phyloP scores from a whole-genome alignment of 1,139 yeast species.

The Yamadazyma membranifaciens region DNA sequence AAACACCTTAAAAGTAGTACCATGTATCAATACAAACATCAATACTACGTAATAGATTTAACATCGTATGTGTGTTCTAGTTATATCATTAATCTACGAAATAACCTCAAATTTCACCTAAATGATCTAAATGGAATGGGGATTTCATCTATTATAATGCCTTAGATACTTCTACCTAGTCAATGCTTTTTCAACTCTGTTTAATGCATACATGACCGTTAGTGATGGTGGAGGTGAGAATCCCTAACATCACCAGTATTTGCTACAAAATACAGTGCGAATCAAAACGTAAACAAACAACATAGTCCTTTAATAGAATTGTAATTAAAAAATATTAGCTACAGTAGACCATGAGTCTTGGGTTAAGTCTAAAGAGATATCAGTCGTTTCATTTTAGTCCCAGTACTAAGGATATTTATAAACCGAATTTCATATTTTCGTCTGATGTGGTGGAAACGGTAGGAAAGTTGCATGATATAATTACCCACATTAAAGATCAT shows the following conservation, averaged over 20 bases:
- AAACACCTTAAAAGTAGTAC: too few species aligned
- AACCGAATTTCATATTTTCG: slow-evolving; percentile 42
- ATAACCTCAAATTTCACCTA: too few species aligned
- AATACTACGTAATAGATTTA: too few species aligned
- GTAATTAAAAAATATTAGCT: neutral
- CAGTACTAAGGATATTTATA: slow-evolving; percentile 25
- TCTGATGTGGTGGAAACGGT: slow-evolving; percentile 33
- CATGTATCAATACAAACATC: too few species aligned
- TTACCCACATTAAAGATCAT: slow-evolving; percentile 1
- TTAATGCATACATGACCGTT: too few species aligned
- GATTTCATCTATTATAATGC: too few species aligned
- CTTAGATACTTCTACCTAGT: too few species aligned
- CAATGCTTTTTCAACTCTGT: too few species aligned
- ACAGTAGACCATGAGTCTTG: slow-evolving; percentile 2
- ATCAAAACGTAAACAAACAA: slow-evolving; percentile 4
- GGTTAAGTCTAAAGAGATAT: slow-evolving; percentile 16
- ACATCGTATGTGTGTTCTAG: too few species aligned
- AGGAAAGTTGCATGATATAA: slow-evolving; percentile 7
- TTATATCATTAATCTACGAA: too few species aligned
- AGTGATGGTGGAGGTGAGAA: too few species aligned
- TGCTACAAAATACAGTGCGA: neutral
- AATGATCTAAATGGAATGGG: too few species aligned
- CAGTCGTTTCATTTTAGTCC: slow-evolving; percentile 16
- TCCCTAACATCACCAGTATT: neutral
- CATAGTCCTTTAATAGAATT: neutral